phyloP scores from a whole-genome alignment of 768 basidiomycete species.

The Mrakia blollopis region DNA sequence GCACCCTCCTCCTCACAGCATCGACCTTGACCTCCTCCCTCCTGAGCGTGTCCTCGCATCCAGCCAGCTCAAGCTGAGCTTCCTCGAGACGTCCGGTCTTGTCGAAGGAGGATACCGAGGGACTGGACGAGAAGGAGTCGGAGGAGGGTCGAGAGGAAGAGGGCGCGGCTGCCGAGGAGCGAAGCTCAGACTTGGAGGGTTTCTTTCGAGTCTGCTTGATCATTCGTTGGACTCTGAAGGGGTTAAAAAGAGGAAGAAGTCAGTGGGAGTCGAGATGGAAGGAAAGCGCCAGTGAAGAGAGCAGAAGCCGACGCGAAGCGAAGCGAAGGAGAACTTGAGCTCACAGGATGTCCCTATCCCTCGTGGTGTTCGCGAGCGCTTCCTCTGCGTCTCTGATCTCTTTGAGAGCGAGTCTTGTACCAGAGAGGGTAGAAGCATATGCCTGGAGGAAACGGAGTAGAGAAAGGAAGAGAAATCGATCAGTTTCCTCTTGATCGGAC shows the following conservation, averaged over 20 bases:
- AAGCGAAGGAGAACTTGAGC: neutral
- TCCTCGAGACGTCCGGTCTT: slow-evolving; percentile 28
- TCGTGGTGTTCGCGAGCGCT: slow-evolving; percentile 24
- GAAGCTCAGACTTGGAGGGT: slow-evolving; percentile 31
- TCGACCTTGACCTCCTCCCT: slow-evolving; percentile 27
- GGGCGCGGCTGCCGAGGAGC: neutral
- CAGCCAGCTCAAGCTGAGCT: slow-evolving; percentile 31
- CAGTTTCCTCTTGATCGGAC: neutral
- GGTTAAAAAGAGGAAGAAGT: neutral
- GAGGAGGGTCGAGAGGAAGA: slow-evolving; percentile 6
- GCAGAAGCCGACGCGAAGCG: neutral
- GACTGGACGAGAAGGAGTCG: slow-evolving; percentile 13
- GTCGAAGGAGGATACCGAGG: slow-evolving; percentile 23
- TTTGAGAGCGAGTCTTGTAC: slow-evolving; percentile 25
- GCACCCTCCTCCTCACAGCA: slow-evolving; percentile 23
- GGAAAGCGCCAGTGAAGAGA: neutral
- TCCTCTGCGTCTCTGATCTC: slow-evolving; percentile 34
- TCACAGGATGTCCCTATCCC: slow-evolving; percentile 33
- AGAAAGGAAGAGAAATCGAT: neutral
- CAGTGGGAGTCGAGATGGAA: neutral
- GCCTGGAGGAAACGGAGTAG: neutral
- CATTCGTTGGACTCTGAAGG: slow-evolving; percentile 32
- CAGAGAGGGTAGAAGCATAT: slow-evolving; percentile 26
- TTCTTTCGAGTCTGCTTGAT: slow-evolving; percentile 33
- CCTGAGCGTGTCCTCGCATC: slow-evolving; percentile 30